Conservation (phyloP, 257 asterid species). For the Haberlea rhodopensis region DNA sequence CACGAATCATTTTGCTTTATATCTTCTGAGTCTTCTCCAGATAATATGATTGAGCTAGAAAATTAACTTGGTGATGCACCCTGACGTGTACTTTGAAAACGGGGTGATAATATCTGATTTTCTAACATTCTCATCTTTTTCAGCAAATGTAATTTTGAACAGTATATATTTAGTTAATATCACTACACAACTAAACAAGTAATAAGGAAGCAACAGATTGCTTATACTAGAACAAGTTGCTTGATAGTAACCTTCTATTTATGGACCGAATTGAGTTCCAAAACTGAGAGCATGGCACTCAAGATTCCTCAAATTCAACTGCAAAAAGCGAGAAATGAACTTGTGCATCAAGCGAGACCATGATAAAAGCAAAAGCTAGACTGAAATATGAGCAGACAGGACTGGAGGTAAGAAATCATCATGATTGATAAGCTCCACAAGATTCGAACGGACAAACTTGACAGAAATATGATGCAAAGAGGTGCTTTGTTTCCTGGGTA, state of each 20-base stretch:
- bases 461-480: too few species aligned
- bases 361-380: background rate
- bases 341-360: slow-evolving; percentile 6
- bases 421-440: background rate
- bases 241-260: slow-evolving; percentile 23
- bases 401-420: background rate
- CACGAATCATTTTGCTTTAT: too few species aligned
- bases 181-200: background rate
- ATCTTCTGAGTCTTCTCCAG: too few species aligned
- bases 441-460: background rate
- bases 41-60: too few species aligned
- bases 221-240: background rate
- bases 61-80: too few species aligned
- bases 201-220: background rate
- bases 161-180: too few species aligned
- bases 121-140: too few species aligned
- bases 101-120: too few species aligned
- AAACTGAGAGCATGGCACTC: slow-evolving; percentile 83
- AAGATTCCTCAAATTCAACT: slow-evolving; percentile 91
- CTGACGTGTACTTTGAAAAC: too few species aligned
- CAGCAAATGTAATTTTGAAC: too few species aligned
- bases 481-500: background rate
- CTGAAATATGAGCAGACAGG: background rate
- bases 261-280: slow-evolving; percentile 52
- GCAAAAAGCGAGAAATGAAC: slow-evolving; percentile 30